Percentiles rank a stretch among this genome's conserved stretches.
phyloP scores from a whole-genome alignment of 129 eudicot species.

The Flaveria robusta region DNA sequence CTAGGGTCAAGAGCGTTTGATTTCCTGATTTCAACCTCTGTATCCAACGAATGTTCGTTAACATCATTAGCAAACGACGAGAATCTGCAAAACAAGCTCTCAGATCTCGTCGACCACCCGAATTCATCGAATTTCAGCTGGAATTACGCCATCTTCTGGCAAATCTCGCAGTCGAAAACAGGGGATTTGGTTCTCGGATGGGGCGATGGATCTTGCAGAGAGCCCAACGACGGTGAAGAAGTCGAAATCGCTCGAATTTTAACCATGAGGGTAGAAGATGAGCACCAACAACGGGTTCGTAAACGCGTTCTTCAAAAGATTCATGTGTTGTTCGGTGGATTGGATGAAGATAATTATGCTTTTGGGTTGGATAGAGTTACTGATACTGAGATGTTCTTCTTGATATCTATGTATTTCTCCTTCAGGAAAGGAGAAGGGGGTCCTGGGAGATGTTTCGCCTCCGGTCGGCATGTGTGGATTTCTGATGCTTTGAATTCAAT shows the following conservation, averaged over 20 bases:
- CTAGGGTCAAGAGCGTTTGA: constrained; percentile 75
- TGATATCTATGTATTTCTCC: constrained; percentile 85
- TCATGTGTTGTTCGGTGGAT: constrained; percentile 61
- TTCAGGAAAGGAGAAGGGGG: constrained; percentile 79
- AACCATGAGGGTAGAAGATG: constrained; percentile 58
- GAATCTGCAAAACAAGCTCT: constrained; percentile 73
- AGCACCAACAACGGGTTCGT: constrained; percentile 65
- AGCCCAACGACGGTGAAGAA: constrained; percentile 77
- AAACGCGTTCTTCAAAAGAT: constrained; percentile 74
- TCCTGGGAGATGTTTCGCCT: constrained; percentile 67
- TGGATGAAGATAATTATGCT: constrained; percentile 80
- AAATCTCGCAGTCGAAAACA: constrained; percentile 57
- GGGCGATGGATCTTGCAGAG: constrained; percentile 98
- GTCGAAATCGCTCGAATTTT: constrained; percentile 45
- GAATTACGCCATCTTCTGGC: constrained; percentile 96
- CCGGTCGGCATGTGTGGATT: constrained; percentile 69
- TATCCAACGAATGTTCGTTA: constrained; percentile 69
- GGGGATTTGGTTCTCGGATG: constrained; percentile 87
- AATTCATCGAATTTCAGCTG: constrained; percentile 62
- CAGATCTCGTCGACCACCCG: constrained; percentile 85
- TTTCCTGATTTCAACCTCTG: constrained; percentile 65
- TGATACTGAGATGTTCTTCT: constrained; percentile 83
- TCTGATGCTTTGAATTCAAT: constrained; percentile 48
- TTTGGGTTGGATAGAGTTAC: constrained; percentile 86
- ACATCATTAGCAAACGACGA: constrained; percentile 64